These are phyloP conservation scores for Dittrichia graveolens DNA, from an alignment of 129 eudicot genomes.

Conservation along the genomic window DNA sequence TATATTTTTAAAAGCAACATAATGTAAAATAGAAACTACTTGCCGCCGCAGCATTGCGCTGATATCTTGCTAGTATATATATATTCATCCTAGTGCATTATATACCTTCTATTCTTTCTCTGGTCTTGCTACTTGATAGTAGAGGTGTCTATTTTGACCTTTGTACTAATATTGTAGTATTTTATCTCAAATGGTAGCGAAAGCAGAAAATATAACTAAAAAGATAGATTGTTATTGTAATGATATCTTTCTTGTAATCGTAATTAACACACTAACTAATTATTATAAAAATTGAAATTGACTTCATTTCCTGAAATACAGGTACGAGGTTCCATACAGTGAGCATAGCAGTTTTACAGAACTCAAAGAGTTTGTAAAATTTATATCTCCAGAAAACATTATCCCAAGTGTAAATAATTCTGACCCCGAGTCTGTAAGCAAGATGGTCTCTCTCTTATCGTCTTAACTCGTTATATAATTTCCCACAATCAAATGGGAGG, in stretches of 20 bases:
- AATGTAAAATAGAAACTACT: no score
- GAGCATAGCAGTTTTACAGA: slow-evolving; percentile 93
- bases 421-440: slow-evolving; percentile 53
- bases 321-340: slow-evolving; percentile 98
- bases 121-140: no score
- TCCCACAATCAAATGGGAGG: not conserved
- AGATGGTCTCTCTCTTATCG: slow-evolving; percentile 60
- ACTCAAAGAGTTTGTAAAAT: slow-evolving; percentile 77
- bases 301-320: slow-evolving; percentile 29
- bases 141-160: no score
- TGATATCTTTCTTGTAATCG: not conserved
- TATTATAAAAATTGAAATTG: not conserved
- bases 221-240: not conserved
- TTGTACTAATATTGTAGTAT: no score
- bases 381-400: slow-evolving; percentile 73
- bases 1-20: no score
- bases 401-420: slow-evolving; percentile 94
- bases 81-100: no score
- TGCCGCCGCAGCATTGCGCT: no score
- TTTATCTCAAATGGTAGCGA: no score
- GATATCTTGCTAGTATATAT: no score
- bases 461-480: slow-evolving; percentile 33
- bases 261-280: not conserved
- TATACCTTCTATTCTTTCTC: no score
- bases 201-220: no score